Conservation (phyloP, 208 protist genomes). For the Leishmania tarentolae region DNA sequence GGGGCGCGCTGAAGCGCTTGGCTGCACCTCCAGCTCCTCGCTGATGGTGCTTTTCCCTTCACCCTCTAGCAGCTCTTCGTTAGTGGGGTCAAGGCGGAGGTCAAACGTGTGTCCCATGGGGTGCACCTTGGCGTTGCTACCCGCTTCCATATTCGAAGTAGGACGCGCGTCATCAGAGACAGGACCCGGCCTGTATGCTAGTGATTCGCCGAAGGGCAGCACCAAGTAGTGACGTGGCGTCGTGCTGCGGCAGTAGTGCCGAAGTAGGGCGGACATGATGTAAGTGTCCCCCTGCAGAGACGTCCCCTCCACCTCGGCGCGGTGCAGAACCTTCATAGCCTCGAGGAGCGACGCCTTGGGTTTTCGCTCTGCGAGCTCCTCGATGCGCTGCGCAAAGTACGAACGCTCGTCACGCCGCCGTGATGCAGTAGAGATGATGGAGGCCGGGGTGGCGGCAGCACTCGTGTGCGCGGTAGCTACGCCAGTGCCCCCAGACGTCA, state of each 20-base stretch:
- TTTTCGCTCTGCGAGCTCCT: slow-evolving; percentile 47
- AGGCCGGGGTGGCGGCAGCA: not conserved
- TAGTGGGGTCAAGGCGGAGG: slow-evolving; percentile 29
- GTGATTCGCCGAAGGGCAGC: slow-evolving; percentile 47
- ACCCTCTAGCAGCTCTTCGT: slow-evolving; percentile 43
- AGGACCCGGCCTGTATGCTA: slow-evolving; percentile 44
- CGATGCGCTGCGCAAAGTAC: slow-evolving; percentile 75
- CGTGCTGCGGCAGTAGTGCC: slow-evolving; percentile 67
- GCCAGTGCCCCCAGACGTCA: not conserved
- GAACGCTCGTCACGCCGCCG: slow-evolving; percentile 60
- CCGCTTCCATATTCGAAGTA: not conserved
- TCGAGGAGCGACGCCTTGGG: slow-evolving; percentile 53
- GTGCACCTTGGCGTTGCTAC: not conserved
- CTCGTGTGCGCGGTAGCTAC: not conserved
- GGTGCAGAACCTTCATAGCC: slow-evolving; percentile 76
- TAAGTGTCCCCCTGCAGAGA: slow-evolving; percentile 67
- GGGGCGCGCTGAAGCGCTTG: not conserved
- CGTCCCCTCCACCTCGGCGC: slow-evolving; percentile 84
- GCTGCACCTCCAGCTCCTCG: slow-evolving; percentile 17
- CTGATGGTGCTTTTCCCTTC: slow-evolving; percentile 19
- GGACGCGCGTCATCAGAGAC: slow-evolving; percentile 16
- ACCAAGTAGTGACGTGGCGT: slow-evolving; percentile 50
- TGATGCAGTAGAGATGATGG: slow-evolving; percentile 24
- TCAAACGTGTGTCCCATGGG: slow-evolving; percentile 36
- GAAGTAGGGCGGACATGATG: slow-evolving; percentile 62